Evolutionary conservation across 495 filamentous ascomycete genomes (phyloP).

Genomic region (Neurospora hispaniola): DNA sequence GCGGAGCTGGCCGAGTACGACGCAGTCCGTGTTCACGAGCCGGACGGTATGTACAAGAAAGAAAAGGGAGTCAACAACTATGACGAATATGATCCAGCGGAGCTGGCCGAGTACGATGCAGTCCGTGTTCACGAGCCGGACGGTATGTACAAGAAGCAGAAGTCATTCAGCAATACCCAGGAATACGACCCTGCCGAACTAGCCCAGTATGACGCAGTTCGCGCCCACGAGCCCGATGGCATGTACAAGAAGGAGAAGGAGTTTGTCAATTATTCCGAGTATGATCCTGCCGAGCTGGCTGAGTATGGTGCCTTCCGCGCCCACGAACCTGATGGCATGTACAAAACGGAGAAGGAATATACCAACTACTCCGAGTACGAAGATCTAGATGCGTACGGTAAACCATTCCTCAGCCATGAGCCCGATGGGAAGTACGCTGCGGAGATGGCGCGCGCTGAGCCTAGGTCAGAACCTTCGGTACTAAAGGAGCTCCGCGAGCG

Average conservation of each 20-base stretch:
- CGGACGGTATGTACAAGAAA: slow-evolving; percentile 18
- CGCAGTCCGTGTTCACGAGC: slow-evolving; percentile 26
- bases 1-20: slow-evolving; percentile 21
- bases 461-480: slow-evolving; percentile 17
- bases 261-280: not conserved
- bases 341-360: not conserved
- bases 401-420: slow-evolving; percentile 23
- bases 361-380: slow-evolving; percentile 6
- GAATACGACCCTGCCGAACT: slow-evolving; percentile 1
- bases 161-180: not conserved
- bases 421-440: slow-evolving; percentile 20
- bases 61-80: slow-evolving; percentile 7
- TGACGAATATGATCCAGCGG: not conserved
- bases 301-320: slow-evolving; percentile 16
- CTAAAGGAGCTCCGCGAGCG: slow-evolving; percentile 11
- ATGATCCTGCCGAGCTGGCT: slow-evolving; percentile 6
- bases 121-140: slow-evolving; percentile 8
- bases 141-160: slow-evolving; percentile 1
- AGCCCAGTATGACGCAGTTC: not conserved
- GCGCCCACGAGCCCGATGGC: slow-evolving; percentile 11
- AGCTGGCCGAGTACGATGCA: not conserved
- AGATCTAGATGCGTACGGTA: slow-evolving; percentile 17
- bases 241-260: slow-evolving; percentile 1
- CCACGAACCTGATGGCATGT: slow-evolving; percentile 2
- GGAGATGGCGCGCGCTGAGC: slow-evolving; percentile 6